Evolutionary conservation across 495 filamentous ascomycete genomes (phyloP), one percentile per base, ranked within the genome.

Genomic region (Aspergillus kassunensis): DNA sequence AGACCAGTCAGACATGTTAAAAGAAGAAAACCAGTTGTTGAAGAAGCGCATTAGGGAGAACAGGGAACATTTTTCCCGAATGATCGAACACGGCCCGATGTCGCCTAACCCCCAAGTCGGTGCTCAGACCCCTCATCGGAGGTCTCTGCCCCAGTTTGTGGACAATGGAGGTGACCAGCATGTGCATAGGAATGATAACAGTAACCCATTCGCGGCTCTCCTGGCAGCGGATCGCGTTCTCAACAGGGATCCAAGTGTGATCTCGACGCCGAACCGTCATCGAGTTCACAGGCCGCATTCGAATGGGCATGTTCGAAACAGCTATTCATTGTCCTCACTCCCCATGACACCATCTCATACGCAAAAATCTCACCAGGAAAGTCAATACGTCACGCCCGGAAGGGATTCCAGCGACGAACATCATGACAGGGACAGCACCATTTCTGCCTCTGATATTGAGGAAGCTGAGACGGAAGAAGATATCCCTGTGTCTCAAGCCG

Each of bases 11-110:
- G 60, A 68, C 20, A 59, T 65, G 34, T 72, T 90, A 7, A 64
- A 64, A 13, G 87, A 92, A 47, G 84, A 92, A 56, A 88, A 87
- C 53, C 74, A 80, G n/a, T 77, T 84, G 59, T 71, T 96, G 34
- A 83, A 88, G 47, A 84, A 82, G 46, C 85, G 93, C 48, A 96
- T 98, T 48, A 79, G 87, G 21, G 86, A 95, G 65, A 96, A 96
- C 56, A 78, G 91, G 25, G 81, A 88, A 58, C 91, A 95, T 62
- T 80, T 95, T 54, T 85, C 86, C 49, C 76, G 79, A 54, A 77
- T 91, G 44, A 63, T 85, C 72, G 41, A 79, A 76, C 57, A 82
- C 72, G 69, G 74, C 57, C 61, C 73, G 55, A 51, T 75, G 44
- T 73, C 73, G 1, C 69, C 71, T 37, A 62, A 54, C 24, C 65